Evolutionary conservation across 2,329 filamentous ascomycete genomes (phyloP).

Genomic region (Colletotrichum kahawae): DNA sequence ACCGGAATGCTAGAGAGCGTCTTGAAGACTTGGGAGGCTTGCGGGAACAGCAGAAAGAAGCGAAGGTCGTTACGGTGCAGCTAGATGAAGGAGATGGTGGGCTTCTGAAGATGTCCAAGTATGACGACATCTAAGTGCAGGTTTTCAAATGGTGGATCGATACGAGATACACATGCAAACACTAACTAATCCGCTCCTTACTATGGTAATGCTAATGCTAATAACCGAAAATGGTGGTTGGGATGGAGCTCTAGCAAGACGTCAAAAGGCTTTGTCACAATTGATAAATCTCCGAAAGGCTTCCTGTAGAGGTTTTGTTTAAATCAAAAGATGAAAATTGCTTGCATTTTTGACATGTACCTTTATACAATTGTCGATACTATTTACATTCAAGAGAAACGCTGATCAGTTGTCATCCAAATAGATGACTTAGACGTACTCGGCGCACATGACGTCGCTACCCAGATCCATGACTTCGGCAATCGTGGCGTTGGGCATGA

Average conservation of each 20-base stretch:
- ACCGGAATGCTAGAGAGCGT: slow-evolving; percentile 27
- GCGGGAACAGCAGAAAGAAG: slow-evolving; percentile 28
- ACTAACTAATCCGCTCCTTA: not conserved
- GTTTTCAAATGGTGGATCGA: not conserved
- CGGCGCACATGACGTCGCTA: slow-evolving; percentile 27
- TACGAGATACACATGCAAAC: not conserved
- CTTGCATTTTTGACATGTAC: not conserved
- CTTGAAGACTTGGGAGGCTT: slow-evolving; percentile 26
- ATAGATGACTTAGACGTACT: slow-evolving; percentile 24
- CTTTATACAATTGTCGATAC: not conserved
- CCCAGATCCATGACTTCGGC: slow-evolving; percentile 33
- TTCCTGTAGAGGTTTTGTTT: not conserved
- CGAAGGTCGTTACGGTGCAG: slow-evolving; percentile 29
- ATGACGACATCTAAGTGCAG: not conserved
- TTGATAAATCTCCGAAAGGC: not conserved
- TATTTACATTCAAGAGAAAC: not conserved
- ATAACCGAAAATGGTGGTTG: not conserved
- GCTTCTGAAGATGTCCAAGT: slow-evolving; percentile 8
- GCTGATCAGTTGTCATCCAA: not conserved
- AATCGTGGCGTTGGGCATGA: slow-evolving; percentile 27
- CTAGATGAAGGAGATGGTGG: slow-evolving; percentile 27
- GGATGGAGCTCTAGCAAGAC: not conserved
- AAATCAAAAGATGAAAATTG: not conserved
- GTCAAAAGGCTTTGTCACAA: not conserved
- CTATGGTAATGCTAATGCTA: not conserved